phyloP scores from a whole-genome alignment of 2,329 filamentous ascomycete species.

The Laburnicola sp. region DNA sequence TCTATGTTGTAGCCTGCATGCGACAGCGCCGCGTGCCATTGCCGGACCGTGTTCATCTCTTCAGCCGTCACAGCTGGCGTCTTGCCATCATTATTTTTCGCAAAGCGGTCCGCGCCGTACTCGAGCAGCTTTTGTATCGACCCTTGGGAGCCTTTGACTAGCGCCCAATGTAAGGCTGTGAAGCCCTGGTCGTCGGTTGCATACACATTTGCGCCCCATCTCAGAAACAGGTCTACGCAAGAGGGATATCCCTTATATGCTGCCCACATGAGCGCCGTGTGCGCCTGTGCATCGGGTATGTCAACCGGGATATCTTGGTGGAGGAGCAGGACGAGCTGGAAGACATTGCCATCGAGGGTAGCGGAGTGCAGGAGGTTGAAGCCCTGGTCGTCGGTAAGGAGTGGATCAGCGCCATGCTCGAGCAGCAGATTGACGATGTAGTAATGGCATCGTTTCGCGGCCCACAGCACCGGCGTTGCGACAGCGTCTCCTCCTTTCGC shows the following conservation, averaged over 20 bases:
- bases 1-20: slow-evolving; percentile 84
- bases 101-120: slow-evolving; percentile 92
- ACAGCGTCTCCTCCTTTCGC: slow-evolving; percentile 93
- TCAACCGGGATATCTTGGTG: slow-evolving; percentile 97
- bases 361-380: slow-evolving; percentile 98
- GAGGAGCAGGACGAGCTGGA: slow-evolving; percentile 82
- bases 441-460: slow-evolving; percentile 93
- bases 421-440: slow-evolving; percentile 93
- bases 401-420: slow-evolving; percentile 86
- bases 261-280: slow-evolving; percentile 97
- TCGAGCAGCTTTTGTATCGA: slow-evolving; percentile 94
- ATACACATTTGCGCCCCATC: slow-evolving; percentile 94
- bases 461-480: slow-evolving; percentile 94
- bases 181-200: slow-evolving; percentile 89
- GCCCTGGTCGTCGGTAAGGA: slow-evolving; percentile 89
- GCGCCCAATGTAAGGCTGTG: slow-evolving; percentile 91
- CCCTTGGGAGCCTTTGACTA: slow-evolving; percentile 87
- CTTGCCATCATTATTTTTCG: slow-evolving; percentile 86
- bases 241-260: slow-evolving; percentile 95
- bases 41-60: slow-evolving; percentile 82
- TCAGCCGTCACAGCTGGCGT: slow-evolving; percentile 81
- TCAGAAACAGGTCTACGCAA: slow-evolving; percentile 87
- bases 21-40: slow-evolving; percentile 80
- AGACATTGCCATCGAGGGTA: slow-evolving; percentile 94
- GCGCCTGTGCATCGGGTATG: slow-evolving; percentile 82